These are phyloP conservation scores for Nicotiana paniculata DNA, from an alignment of 257 asterid genomes.

Conservation along the genomic window DNA sequence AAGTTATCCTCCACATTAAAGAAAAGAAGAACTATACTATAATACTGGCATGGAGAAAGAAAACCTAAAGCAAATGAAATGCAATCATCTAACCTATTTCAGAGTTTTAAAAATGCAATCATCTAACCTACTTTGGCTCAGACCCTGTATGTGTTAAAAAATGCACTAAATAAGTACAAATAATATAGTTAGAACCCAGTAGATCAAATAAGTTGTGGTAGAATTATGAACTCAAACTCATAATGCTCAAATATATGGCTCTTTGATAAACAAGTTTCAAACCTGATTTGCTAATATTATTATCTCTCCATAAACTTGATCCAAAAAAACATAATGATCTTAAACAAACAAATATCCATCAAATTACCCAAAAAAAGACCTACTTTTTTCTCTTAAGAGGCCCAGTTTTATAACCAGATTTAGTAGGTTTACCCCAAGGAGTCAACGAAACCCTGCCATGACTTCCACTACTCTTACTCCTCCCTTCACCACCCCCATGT, in stretches of 20 bases:
- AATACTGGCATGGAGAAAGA: neutral
- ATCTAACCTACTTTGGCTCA: no score
- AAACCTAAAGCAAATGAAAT: neutral
- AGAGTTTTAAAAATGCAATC: no score
- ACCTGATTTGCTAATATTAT: neutral
- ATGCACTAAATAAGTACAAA: no score
- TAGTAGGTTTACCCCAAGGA: slow-evolving; percentile 91
- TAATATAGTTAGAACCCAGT: no score
- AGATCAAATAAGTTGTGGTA: no score
- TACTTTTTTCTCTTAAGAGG: slow-evolving; percentile 54
- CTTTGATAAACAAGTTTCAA: neutral
- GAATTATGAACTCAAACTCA: no score
- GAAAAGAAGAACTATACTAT: neutral
- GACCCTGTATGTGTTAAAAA: no score
- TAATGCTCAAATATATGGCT: no score
- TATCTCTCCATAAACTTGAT: neutral
- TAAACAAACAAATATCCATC: neutral
- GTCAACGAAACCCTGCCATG: slow-evolving; percentile 54
- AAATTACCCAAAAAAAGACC: neutral
- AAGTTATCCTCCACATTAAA: neutral
- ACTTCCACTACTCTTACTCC: slow-evolving; percentile 83
- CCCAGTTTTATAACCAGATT: slow-evolving; percentile 79
- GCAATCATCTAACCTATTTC: neutral
- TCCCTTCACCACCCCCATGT: slow-evolving; percentile 94
- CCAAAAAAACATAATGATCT: neutral